Conservation (phyloP, 768 basidiomycete species). For the Goffeauzyma gilvescens region DNA sequence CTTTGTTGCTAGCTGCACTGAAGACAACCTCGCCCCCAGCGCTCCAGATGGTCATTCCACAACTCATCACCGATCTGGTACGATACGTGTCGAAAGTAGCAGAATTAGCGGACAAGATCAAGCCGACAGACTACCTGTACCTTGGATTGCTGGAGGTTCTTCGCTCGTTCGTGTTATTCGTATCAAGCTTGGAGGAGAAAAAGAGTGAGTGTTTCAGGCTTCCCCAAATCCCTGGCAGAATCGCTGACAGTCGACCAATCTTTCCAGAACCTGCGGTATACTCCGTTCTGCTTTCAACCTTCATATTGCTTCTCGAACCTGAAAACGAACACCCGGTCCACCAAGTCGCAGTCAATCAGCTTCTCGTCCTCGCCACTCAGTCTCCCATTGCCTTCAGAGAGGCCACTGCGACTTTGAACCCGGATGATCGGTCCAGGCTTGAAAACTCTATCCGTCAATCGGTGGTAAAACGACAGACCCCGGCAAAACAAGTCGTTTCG, state of each 20-base stretch:
- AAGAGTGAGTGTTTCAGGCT: conserved; percentile 40
- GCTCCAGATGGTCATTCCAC: conserved; percentile 50
- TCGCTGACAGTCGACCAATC: conserved; percentile 2
- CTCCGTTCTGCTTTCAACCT: conserved; percentile 54
- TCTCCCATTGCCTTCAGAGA: conserved; percentile 68
- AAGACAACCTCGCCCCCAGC: conserved; percentile 46
- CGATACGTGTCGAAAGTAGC: conserved; percentile 56
- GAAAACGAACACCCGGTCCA: conserved; percentile 38
- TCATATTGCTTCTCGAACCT: conserved; percentile 50
- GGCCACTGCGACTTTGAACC: conserved; percentile 50
- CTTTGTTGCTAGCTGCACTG: conserved; percentile 53
- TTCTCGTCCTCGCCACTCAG: conserved; percentile 52
- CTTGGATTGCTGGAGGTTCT: conserved; percentile 58
- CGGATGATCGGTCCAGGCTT: conserved; percentile 42
- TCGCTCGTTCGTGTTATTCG: conserved; percentile 56
- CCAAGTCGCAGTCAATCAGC: conserved; percentile 44
- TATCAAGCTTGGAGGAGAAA: conserved; percentile 41
- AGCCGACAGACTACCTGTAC: conserved; percentile 40
- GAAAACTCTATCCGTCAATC: conserved; percentile 64
- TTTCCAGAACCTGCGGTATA: conserved; percentile 46
- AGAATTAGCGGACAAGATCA: conserved; percentile 40
- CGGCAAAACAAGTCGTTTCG: neutral
- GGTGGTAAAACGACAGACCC: conserved; percentile 29
- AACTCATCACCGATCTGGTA: conserved; percentile 64
- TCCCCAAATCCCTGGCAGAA: neutral